Evolutionary conservation across 2,329 filamentous ascomycete species (phyloP), one percentile per base, ranked within the genome.

Genomic region (Colletotrichum limetticola): DNA sequence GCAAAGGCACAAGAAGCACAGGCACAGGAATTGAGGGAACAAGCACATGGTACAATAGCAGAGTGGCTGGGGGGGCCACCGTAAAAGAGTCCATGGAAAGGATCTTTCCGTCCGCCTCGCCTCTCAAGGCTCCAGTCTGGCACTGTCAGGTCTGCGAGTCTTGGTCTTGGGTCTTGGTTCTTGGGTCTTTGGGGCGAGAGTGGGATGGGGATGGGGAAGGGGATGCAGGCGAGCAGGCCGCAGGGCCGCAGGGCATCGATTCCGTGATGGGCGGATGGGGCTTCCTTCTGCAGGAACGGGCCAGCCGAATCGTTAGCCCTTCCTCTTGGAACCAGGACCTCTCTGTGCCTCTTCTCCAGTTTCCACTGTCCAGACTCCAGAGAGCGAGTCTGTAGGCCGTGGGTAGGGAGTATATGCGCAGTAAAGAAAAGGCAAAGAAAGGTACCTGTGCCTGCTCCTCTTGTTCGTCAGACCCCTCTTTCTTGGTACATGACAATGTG

Each of bases 101-200:
- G 70, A 72, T 72, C 66, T 72, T 46, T 66, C 66, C 70, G 58
- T 69, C 65, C 69, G 70, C 70, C 70, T 72, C 70, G 70, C 70
- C 70, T 60, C 60, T 30, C 70, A 61, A 72, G 66, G 70, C 70
- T 72, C 70, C 70, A 69, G 55, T 61, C 49, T 56, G 30, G 37
- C 65, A 49, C 42, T 49, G 19, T 19, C 42, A 49, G 42, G 42
- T 49, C 42, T 49, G 42, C 42, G 42, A 49, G 42, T 49, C 42
- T 49, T 49, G 22, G 63, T 56, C 61, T 53, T 61, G 28, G 55
- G 37, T 53, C 46, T 53, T 56, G 26, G 55, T 16, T 42, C 37
- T 42, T 60, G 26, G 55, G 37, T 42, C 37, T 42, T 42, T 57
- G 28, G 55, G 37, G 26, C 59, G 16, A 68, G 46, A 53, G 64